Percentiles rank a stretch among this genome's conserved stretches.
These are phyloP conservation scores for Metarhizium guizhouense DNA, from an alignment of 2,329 filamentous ascomycete species.

Conservation along the genomic window DNA sequence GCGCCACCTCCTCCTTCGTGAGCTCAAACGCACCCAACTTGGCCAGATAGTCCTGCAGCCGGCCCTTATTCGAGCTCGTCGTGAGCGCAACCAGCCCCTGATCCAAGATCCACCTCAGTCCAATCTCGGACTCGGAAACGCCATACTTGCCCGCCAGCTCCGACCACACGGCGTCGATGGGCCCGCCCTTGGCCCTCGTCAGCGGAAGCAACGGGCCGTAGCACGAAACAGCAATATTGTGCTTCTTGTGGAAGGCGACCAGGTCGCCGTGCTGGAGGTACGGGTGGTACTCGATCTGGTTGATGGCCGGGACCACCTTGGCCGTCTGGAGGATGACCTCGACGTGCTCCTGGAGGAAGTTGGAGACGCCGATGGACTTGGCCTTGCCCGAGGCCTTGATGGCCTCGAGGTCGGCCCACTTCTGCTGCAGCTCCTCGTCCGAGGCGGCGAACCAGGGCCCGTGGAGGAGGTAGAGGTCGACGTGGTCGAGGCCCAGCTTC, in stretches of 20 bases:
- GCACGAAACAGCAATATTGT: constrained; percentile 47
- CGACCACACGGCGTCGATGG: constrained; percentile 42
- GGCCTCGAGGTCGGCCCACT: constrained; percentile 53
- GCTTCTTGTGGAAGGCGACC: constrained; percentile 45
- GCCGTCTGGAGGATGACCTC: constrained; percentile 49
- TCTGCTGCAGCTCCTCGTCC: constrained; percentile 44
- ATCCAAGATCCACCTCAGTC: constrained; percentile 52
- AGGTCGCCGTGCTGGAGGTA: constrained; percentile 59
- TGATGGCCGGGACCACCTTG: constrained; percentile 55
- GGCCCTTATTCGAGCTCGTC: constrained; percentile 48
- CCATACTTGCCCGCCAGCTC: constrained; percentile 48
- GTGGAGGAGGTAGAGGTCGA: constrained; percentile 63
- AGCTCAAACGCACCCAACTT: constrained; percentile 47
- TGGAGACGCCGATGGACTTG: constrained; percentile 68
- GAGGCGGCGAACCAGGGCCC: constrained; percentile 42
- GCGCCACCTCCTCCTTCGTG: constrained; percentile 46
- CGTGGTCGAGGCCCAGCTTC: constrained; percentile 59
- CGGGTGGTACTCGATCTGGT: constrained; percentile 77
- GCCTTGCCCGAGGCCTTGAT: constrained; percentile 59
- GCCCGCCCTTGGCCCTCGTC: constrained; percentile 38
- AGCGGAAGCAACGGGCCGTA: constrained; percentile 48
- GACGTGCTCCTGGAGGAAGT: constrained; percentile 53
- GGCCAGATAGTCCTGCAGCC: constrained; percentile 46
- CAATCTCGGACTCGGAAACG: constrained; percentile 45
- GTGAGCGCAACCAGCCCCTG: constrained; percentile 50